A percentile compares a stretch with the other conserved stretches of the same genome.
Conservation (phyloP, 2,329 filamentous ascomycete genomes). For the Talaromyces sp. region DNA sequence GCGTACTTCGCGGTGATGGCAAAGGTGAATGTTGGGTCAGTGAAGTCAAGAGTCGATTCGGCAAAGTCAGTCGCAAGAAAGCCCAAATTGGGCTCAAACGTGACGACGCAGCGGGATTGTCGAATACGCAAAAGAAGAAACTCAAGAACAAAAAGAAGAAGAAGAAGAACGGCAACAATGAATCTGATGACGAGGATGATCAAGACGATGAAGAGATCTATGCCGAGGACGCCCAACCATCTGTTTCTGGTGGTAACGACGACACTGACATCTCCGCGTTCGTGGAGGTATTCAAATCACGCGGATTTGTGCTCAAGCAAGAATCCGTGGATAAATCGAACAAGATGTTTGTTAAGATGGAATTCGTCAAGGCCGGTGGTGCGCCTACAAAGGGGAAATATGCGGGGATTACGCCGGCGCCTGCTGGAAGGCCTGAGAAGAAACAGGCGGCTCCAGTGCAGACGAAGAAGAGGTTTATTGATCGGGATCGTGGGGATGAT, state of each 20-base stretch:
- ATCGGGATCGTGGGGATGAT: conserved; percentile 51
- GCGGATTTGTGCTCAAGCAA: conserved; percentile 82
- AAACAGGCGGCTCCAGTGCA: conserved; percentile 26
- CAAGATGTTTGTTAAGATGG: conserved; percentile 98
- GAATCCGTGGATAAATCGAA: conserved; percentile 76
- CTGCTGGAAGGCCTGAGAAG: background rate
- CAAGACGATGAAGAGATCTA: conserved; percentile 54
- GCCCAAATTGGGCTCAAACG: conserved; percentile 39
- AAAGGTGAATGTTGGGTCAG: conserved; percentile 88
- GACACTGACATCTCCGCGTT: conserved; percentile 88
- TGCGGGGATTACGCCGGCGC: conserved; percentile 31
- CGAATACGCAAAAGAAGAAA: conserved; percentile 45
- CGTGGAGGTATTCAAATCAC: conserved; percentile 73
- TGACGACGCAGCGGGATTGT: conserved; percentile 30
- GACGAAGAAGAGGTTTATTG: conserved; percentile 58
- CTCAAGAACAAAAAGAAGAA: conserved; percentile 47
- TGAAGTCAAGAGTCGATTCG: conserved; percentile 94
- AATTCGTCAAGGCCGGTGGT: conserved; percentile 76
- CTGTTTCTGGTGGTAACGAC: conserved; percentile 55
- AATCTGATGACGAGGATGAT: conserved; percentile 40
- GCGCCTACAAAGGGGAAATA: conserved; percentile 74
- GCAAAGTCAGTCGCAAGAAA: conserved; percentile 53
- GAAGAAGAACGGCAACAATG: conserved; percentile 46
- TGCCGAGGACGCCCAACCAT: conserved; percentile 38
- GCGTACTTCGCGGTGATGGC: conserved; percentile 82